phyloP scores from a whole-genome alignment of 495 filamentous ascomycete species.

The Haplographium delicatum region DNA sequence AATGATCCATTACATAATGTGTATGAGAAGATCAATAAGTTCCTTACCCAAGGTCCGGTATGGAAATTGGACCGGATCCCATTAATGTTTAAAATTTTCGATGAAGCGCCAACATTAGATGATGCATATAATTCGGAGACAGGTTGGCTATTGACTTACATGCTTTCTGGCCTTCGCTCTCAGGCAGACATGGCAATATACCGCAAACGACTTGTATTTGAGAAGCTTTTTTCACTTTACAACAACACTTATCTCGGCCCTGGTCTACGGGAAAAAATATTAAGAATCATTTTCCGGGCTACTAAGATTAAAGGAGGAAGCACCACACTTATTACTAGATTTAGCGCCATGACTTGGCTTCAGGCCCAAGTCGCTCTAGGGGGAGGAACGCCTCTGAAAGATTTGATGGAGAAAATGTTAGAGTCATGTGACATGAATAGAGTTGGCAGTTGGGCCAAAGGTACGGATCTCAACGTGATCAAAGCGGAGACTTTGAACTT shows the following conservation, averaged over 20 bases:
- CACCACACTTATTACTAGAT: conserved; percentile 78
- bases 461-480: conserved; percentile 3
- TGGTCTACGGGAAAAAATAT: conserved; percentile 57
- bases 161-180: conserved; percentile 57
- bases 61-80: conserved; percentile 75
- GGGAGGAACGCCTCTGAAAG: conserved; percentile 49
- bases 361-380: conserved; percentile 45
- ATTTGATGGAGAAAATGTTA: conserved; percentile 57
- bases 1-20: conserved; percentile 74
- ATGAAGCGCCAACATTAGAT: conserved; percentile 63
- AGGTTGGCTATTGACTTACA: conserved; percentile 73
- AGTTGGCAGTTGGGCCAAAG: conserved; percentile 52
- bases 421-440: conserved; percentile 64
- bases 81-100: conserved; percentile 66
- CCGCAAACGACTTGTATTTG: conserved; percentile 72
- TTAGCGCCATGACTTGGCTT: conserved; percentile 79
- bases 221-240: conserved; percentile 68
- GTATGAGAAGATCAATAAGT: conserved; percentile 81
- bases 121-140: conserved; percentile 72
- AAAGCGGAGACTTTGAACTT: conserved; percentile 12
- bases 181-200: conserved; percentile 72
- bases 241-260: conserved; percentile 53
- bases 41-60: conserved; percentile 66
- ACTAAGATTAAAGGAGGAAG: conserved; percentile 72
- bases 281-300: conserved; percentile 68